A percentile compares a stretch with the other conserved stretches of the same genome.
Conservation (phyloP, 495 filamentous ascomycete genomes). For the Xylaria castorea region DNA sequence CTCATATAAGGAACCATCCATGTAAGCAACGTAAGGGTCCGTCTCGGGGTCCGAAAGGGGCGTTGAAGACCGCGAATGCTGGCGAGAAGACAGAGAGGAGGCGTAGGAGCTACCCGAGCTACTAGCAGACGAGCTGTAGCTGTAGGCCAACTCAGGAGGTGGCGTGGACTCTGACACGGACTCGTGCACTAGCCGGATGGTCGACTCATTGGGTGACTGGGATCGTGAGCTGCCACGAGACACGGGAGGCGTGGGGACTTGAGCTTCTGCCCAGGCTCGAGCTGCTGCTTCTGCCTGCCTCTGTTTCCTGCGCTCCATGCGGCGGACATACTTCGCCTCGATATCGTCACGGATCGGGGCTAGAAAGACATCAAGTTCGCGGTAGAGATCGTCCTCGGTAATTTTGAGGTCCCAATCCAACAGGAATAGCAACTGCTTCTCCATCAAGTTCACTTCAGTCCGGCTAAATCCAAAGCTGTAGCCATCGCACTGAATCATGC, state of each 20-base stretch:
- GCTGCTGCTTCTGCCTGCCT: slow-evolving; percentile 38
- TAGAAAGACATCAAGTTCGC: slow-evolving; percentile 87
- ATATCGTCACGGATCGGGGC: slow-evolving; percentile 72
- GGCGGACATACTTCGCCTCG: slow-evolving; percentile 47
- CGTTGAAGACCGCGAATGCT: slow-evolving; percentile 53
- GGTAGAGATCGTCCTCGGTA: slow-evolving; percentile 81
- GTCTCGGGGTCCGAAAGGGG: slow-evolving; percentile 45
- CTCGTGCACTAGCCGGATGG: slow-evolving; percentile 38
- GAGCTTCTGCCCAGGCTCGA: slow-evolving; percentile 29
- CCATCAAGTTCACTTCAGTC: slow-evolving; percentile 97
- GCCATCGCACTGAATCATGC: slow-evolving; percentile 67
- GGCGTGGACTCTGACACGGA: slow-evolving; percentile 40
- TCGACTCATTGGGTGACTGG: slow-evolving; percentile 40
- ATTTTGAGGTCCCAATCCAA: slow-evolving; percentile 93
- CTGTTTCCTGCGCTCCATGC: slow-evolving; percentile 50
- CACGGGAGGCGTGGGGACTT: slow-evolving; percentile 47
- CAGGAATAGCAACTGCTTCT: slow-evolving; percentile 93
- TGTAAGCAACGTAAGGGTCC: slow-evolving; percentile 42
- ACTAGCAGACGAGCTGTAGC: slow-evolving; percentile 49
- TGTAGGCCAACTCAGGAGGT: slow-evolving; percentile 47
- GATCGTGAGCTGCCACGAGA: slow-evolving; percentile 50
- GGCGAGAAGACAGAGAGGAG: slow-evolving; percentile 40
- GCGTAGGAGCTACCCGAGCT: slow-evolving; percentile 50
- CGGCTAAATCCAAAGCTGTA: slow-evolving; percentile 89
- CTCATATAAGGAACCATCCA: slow-evolving; percentile 46